Evolutionary conservation across 2,329 filamentous ascomycete species (phyloP).

Genomic region (Akanthomyces muscarius): DNA sequence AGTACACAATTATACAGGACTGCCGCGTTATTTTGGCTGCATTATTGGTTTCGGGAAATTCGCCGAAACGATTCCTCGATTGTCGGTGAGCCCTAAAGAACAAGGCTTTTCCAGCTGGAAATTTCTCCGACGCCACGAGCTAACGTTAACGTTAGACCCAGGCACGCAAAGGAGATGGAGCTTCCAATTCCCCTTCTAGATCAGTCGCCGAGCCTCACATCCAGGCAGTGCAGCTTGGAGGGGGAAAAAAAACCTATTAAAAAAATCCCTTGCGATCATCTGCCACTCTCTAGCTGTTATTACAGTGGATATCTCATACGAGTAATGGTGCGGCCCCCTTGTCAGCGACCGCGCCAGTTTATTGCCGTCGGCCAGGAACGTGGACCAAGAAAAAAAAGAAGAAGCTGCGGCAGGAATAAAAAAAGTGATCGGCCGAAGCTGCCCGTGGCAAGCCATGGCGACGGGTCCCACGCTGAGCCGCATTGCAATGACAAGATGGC

Average conservation of each 20-base stretch:
- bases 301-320: slow-evolving; percentile 8
- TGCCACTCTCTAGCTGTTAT: not conserved
- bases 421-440: slow-evolving; percentile 16
- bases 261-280: slow-evolving; percentile 8
- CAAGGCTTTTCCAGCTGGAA: not conserved
- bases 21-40: not conserved
- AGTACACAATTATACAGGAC: not conserved
- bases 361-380: not conserved
- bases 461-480: slow-evolving; percentile 16
- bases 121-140: not conserved
- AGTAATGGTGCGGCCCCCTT: slow-evolving; percentile 10
- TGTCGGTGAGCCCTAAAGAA: not conserved
- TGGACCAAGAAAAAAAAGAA: not conserved
- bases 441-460: slow-evolving; percentile 15
- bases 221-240: not conserved
- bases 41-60: not conserved
- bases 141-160: not conserved
- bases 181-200: not conserved
- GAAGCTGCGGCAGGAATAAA: not conserved
- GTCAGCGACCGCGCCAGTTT: not conserved
- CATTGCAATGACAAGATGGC: not conserved
- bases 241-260: not conserved
- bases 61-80: not conserved
- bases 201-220: not conserved
- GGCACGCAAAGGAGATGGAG: not conserved